These are phyloP conservation scores for Leccinum disarticulatum DNA, from an alignment of 768 basidiomycete species.

Conservation along the genomic window DNA sequence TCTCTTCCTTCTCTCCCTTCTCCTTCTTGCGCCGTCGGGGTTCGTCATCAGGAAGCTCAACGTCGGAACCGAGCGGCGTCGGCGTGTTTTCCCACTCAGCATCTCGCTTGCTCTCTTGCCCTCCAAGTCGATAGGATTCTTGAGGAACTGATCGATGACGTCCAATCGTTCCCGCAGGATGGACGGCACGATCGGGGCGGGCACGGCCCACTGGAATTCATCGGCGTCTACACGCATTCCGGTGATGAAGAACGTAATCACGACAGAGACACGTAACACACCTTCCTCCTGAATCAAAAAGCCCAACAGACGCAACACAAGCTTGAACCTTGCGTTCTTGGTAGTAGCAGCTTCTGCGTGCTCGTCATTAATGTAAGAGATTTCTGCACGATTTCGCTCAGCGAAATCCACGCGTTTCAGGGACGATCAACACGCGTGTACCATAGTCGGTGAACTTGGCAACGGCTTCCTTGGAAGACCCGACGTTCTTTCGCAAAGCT, in stretches of 20 bases:
- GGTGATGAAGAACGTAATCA: background rate
- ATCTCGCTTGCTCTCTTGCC: conserved; percentile 75
- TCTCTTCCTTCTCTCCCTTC: conserved; percentile 24
- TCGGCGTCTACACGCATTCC: conserved; percentile 48
- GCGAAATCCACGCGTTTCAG: conserved; percentile 1
- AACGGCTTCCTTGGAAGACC: conserved; percentile 68
- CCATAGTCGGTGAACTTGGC: conserved; percentile 74
- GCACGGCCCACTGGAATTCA: conserved; percentile 84
- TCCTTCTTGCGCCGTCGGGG: conserved; percentile 32
- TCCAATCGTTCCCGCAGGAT: conserved; percentile 67
- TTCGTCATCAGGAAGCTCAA: conserved; percentile 35
- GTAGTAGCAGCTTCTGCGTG: conserved; percentile 68
- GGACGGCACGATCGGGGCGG: conserved; percentile 62
- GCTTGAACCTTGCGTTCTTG: conserved; percentile 75
- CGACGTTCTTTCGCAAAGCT: conserved; percentile 23
- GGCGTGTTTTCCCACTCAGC: conserved; percentile 59
- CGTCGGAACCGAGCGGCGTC: conserved; percentile 50
- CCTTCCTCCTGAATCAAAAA: conserved; percentile 71
- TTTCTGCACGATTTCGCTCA: conserved; percentile 46
- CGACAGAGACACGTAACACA: conserved; percentile 31
- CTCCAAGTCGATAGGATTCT: conserved; percentile 74
- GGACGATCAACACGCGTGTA: conserved; percentile 38
- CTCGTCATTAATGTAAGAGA: conserved; percentile 74
- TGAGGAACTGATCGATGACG: conserved; percentile 83
- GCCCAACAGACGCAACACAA: conserved; percentile 77